phyloP scores from a whole-genome alignment of 2,329 filamentous ascomycete species.

The Neocatenulostroma microsporum region DNA sequence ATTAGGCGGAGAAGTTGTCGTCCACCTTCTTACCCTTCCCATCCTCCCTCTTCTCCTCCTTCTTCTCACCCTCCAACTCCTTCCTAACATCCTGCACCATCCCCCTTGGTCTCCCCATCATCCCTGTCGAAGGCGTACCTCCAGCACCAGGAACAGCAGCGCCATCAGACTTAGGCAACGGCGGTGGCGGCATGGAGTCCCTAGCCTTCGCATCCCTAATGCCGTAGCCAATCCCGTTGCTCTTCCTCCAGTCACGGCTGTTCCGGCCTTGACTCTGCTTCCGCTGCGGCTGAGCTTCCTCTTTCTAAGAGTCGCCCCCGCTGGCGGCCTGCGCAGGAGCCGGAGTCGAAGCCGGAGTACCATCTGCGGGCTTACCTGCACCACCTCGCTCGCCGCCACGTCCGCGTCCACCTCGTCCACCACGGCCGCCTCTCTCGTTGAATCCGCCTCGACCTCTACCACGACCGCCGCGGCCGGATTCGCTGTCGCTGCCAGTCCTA shows the following conservation, averaged over 20 bases:
- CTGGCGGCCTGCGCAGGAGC: constrained; percentile 16
- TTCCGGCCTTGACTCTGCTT: background rate
- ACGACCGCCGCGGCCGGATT: constrained; percentile 56
- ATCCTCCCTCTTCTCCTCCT: too few relatives aligned
- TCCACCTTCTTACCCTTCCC: too few relatives aligned
- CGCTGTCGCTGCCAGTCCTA: constrained; percentile 54
- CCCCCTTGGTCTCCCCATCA: too few relatives aligned
- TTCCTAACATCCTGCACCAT: too few relatives aligned
- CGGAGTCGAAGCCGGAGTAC: constrained; percentile 2
- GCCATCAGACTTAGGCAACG: too few relatives aligned
- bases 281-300: constrained; percentile 4
- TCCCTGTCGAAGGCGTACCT: too few relatives aligned
- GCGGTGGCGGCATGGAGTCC: too few relatives aligned
- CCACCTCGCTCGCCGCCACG: constrained; percentile 28
- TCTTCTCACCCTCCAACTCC: too few relatives aligned
- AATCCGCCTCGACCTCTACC: constrained; percentile 44
- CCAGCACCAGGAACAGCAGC: too few relatives aligned
- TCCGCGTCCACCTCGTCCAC: constrained; percentile 44
- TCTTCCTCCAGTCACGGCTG: background rate
- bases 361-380: constrained; percentile 17
- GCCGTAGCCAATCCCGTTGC: too few relatives aligned
- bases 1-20: too few relatives aligned
- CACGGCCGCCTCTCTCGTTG: constrained; percentile 57
- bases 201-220: too few relatives aligned
- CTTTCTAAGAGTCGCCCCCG: constrained; percentile 25